Conservation (phyloP, 1,284 basidiomycete species). For the Stygiomarasmius scandens region DNA sequence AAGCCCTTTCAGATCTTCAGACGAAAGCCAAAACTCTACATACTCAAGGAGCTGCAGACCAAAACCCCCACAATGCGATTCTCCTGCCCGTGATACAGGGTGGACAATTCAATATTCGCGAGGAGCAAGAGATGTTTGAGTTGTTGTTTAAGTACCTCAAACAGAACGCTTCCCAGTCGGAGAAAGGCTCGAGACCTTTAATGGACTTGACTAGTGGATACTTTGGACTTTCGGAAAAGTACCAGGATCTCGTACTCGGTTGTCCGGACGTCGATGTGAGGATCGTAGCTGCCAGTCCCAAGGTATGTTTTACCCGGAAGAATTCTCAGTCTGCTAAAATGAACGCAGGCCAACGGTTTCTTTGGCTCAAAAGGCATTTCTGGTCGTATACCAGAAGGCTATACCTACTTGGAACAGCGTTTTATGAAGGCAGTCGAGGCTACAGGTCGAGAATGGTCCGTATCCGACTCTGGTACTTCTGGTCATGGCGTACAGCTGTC, state of each 20-base stretch:
- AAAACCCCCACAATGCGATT: constrained; percentile 47
- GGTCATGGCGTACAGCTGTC: constrained; percentile 64
- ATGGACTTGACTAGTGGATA: constrained; percentile 92
- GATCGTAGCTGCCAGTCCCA: constrained; percentile 87
- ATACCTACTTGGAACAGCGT: constrained; percentile 44
- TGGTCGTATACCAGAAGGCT: constrained; percentile 94
- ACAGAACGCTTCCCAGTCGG: not conserved
- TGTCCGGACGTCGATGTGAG: constrained; percentile 63
- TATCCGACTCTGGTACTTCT: constrained; percentile 41
- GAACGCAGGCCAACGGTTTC: constrained; percentile 99
- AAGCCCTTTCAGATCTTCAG: constrained; percentile 56
- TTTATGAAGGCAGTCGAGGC: constrained; percentile 64
- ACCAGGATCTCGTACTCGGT: constrained; percentile 74
- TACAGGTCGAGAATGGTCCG: constrained; percentile 42
- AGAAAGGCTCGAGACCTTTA: constrained; percentile 36
- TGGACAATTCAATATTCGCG: constrained; percentile 79
- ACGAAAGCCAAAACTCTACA: constrained; percentile 26
- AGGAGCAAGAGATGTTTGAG: constrained; percentile 74
- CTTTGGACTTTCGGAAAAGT: constrained; percentile 86
- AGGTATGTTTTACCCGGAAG: no score
- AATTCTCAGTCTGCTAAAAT: no score
- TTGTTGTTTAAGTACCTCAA: constrained; percentile 56
- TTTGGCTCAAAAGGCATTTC: constrained; percentile 88
- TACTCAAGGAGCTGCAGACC: constrained; percentile 2
- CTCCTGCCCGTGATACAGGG: constrained; percentile 85